Evolutionary conservation across 2,329 filamentous ascomycete species (phyloP), one percentile per base, ranked within the genome.

Genomic region (Sphaerulina musiva): DNA sequence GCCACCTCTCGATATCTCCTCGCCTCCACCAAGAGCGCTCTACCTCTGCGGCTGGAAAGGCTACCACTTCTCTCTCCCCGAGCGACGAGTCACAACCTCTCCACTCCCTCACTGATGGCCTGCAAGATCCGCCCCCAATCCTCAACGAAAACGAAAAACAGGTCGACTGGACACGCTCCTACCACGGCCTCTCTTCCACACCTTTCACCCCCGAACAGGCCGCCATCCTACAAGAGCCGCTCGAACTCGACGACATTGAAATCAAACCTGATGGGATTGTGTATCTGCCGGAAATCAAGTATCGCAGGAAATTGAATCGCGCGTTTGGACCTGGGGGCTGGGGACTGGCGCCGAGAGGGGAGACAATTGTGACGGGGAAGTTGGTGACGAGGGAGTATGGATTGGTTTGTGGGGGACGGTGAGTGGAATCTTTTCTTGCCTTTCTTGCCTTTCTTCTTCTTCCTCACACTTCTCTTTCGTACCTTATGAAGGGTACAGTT

Each of bases 211-310:
- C 82, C 44, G 85, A 90, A 71, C 80, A 85, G 50, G 79, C 81
- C 8, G 78, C 82, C 12, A 78, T 88, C 17, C 78, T 96, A 45
- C 80, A 87, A 58, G 76, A 80, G 53, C 83, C 84, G 1, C 70
- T 95, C 10, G 74, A 82, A 51, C 74, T 80, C 0, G 79, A 84
- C 46, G 92, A 97, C 72, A 84, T 98, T 52, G 93, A 98, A 76
- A 86, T 98, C 69, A 98, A 98, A 76, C 92, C 93, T 32, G 93
- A 98, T 74, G 93, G 93, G 34, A 92, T 98, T 63, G 77, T 97
- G 56, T 98, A 97, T 70, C 77, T 98, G 55, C 93, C 93, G 10
- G 93, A 98, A 78, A 97, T 98, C 77, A 96, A 97, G 75, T 98
- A 98, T 74, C 78, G 93, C 43, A 78, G 92, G 59, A 92, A 95